A percentile compares a stretch with the other conserved stretches of the same genome.
phyloP scores from a whole-genome alignment of 2,329 filamentous ascomycete genomes.

The Gremmenia infestans region DNA sequence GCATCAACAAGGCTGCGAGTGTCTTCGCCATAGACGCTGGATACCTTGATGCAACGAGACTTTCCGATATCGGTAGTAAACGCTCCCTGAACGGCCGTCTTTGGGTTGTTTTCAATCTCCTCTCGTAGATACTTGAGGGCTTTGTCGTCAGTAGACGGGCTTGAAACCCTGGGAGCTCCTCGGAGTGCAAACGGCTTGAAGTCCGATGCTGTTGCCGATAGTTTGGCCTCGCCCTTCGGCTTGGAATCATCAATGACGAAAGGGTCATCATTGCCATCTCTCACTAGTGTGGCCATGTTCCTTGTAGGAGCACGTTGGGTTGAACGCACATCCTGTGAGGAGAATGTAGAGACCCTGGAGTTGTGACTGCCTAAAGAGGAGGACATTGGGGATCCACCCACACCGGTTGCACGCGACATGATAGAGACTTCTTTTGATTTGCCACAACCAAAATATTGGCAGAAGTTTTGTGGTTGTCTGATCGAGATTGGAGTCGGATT shows the following conservation, averaged over 20 bases:
- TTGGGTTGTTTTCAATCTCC: not conserved
- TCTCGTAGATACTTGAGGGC: not conserved
- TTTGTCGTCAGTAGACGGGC: not conserved
- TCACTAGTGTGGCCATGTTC: conserved; percentile 24
- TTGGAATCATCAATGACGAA: conserved; percentile 41
- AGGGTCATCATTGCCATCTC: conserved; percentile 37
- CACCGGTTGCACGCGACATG: conserved; percentile 7
- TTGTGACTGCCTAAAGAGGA: conserved; percentile 49
- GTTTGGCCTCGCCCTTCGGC: conserved; percentile 35
- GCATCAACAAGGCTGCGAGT: conserved; percentile 14
- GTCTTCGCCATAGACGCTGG: conserved; percentile 19
- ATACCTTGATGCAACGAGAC: conserved; percentile 27
- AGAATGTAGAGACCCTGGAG: conserved; percentile 58
- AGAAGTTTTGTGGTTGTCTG: too few species aligned
- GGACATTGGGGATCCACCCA: conserved; percentile 19
- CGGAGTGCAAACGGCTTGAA: conserved; percentile 48
- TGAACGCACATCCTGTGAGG: conserved; percentile 46
- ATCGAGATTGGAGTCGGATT: too few species aligned
- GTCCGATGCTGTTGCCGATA: conserved; percentile 59
- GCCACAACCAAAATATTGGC: too few species aligned
- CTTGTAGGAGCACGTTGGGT: conserved; percentile 1
- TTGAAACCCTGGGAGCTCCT: conserved; percentile 1
- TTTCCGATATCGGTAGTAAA: conserved; percentile 28
- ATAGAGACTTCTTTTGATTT: not conserved
- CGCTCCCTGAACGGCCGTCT: conserved; percentile 10